Base-by-base conservation (phyloP, 1,139 yeast species). In the Pneumocystis murina region DNA sequence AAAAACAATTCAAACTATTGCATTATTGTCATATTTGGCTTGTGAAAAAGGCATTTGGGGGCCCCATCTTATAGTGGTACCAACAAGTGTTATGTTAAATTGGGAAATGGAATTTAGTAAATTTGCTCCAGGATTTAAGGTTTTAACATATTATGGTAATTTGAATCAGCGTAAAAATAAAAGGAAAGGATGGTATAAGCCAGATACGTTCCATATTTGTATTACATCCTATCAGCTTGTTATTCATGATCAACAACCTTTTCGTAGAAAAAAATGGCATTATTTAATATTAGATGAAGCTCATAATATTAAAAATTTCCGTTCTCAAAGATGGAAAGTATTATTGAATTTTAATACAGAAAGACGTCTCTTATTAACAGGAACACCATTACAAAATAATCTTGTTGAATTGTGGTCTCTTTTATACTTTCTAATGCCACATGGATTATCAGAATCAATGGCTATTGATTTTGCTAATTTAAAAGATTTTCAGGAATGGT, bases 41-140 rank as follows among this genome's bases (percentile, higher is more conserved):
- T 88, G 96, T 69, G 96, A 87, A 69, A 91, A 90, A 71, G 88
- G 88, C 66, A 82, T 87, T 39, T 92, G 99, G 99, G 98, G 98
- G 0, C 98, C 98, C 0, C 99, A 94, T 77, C 77, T 94, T 64
- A 91, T 94, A 74, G 84, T 94, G 66, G 99, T 94, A 3, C 99
- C 99, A 1, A 94, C 99, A 0, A 89, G 97, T 24, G 99, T 94
- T n/a, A 85, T 94, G 85, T 82, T 94, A 64, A 94, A 94, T 73
- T 94, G 99, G 99, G 99, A 94, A 73, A 91, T 92, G 97, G 99
- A 94, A 73, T 91, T 94, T 76, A 94, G 92, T 72, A 84, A 96
- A 69, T 94, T 94, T 78, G 97, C 97, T 0, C 99, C 99, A 0
- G 99, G 98, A 0, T 87, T 94, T 74, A 92, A 94, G 73, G 95